Evolutionary conservation across 805 yeast species (phyloP).

Genomic region (Candida ulmi): DNA sequence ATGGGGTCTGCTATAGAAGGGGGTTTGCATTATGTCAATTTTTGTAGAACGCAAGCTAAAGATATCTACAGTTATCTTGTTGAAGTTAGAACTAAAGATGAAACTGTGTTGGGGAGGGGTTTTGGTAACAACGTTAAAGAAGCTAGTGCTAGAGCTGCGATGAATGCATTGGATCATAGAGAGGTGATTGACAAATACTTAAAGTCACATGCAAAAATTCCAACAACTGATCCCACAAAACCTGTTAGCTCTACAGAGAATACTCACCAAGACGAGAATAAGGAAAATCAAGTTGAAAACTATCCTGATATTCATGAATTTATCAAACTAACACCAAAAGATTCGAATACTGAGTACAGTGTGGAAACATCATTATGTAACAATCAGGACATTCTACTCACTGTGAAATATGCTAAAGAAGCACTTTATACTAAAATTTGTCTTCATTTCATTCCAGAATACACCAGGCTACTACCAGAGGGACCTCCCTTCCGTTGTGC

Average conservation of each 20-base stretch:
- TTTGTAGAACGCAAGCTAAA: conserved; percentile 30
- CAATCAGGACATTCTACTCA: not conserved
- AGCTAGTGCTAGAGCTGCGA: conserved; percentile 85
- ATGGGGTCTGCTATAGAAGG: conserved; percentile 70
- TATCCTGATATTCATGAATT: no score
- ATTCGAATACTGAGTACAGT: no score
- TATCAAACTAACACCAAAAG: no score
- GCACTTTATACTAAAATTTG: not conserved
- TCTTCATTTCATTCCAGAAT: not conserved
- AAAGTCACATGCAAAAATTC: conserved; percentile 46
- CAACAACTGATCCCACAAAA: conserved; percentile 27
- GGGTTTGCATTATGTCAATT: conserved; percentile 51
- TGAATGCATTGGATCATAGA: conserved; percentile 61
- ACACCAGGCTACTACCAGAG: not conserved
- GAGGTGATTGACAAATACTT: conserved; percentile 59
- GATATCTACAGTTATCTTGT: conserved; percentile 46
- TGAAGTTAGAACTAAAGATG: conserved; percentile 59
- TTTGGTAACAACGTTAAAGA: conserved; percentile 61
- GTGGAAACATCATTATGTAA: not conserved
- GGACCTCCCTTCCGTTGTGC: conserved; percentile 62
- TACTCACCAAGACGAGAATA: not conserved
- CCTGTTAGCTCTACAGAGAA: no score
- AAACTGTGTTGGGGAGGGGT: conserved; percentile 64
- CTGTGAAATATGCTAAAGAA: not conserved
- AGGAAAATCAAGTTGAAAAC: no score